Evolutionary conservation across 345 rosid genomes (phyloP), one percentile per base, ranked within the genome.

Genomic region (Noccaea caerulescens): DNA sequence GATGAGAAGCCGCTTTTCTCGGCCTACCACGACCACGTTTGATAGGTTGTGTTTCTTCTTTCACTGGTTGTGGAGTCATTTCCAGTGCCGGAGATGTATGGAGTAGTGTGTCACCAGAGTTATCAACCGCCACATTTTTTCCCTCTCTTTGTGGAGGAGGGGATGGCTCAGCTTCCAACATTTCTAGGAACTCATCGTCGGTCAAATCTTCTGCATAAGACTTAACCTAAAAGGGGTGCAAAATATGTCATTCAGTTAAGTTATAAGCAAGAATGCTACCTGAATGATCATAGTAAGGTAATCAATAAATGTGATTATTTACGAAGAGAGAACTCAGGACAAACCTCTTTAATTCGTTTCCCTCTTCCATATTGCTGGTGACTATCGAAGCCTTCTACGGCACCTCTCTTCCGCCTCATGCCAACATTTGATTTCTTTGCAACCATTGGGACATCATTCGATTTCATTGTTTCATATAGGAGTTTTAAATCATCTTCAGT

Each of bases 161-260:
- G 30, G 30, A 27, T 27, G 30, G 30, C 30, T 27, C 30, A 27
- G 30, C 30, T 27, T 27, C 30, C 30, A 3, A 27, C 30, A 10
- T 55, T 13, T 92, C 98, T 27, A 27, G 23, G 23, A 92, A 92
- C 80, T 92, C 98, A 76, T 89, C 98, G 73, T 92, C 98, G 36
- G 96, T 87, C 96, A 85, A 80, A 79, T 88, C 91, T 78, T 92
- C 98, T 84, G 86, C 98, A 27, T 92, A 92, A 10, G 98, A 89
- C 11, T 94, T 91, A 66, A 92, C 96, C 98, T 92, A 38, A 1
- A 2, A 38, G 12, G 38, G 53, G 30, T 65, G 69, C 20, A 63
- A 20, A 34, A 7, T 37, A 39, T 44, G 11, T 10, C 69, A 20
- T 27, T 27, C 44, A 3, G 57, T 76, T 53, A 39, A 16, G 51